Conservation (phyloP, 176 grass and related monocot species). For the Avena eriantha region DNA sequence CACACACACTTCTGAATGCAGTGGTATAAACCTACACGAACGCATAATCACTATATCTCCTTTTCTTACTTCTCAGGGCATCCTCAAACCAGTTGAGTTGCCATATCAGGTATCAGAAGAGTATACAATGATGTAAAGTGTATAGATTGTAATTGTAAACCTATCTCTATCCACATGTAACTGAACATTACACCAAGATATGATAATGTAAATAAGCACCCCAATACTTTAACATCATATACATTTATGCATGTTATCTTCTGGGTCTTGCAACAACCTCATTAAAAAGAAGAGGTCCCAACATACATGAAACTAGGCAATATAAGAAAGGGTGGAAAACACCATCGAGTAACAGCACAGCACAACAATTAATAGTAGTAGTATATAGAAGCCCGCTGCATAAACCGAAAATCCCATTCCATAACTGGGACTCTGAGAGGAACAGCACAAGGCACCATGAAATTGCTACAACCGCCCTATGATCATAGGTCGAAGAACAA, state of each 20-base stretch:
- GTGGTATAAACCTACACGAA: neutral
- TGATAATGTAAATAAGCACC: neutral
- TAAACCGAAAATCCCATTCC: neutral
- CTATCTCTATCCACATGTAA: neutral
- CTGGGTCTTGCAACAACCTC: neutral
- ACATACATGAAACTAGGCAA: slow-evolving; percentile 2
- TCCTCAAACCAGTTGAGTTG: neutral
- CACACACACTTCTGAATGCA: neutral
- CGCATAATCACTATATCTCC: neutral
- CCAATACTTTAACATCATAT: neutral
- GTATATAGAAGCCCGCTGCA: slow-evolving; percentile 2
- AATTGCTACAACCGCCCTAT: neutral
- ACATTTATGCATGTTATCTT: neutral
- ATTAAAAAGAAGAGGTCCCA: neutral
- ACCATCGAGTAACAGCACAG: neutral
- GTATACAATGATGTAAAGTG: neutral
- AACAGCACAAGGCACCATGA: slow-evolving; percentile 21
- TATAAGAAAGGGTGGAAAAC: slow-evolving; percentile 21
- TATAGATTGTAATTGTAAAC: neutral
- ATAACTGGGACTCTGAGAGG: neutral
- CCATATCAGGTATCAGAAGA: neutral
- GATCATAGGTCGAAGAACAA: neutral
- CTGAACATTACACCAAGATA: neutral
- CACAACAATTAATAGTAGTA: neutral
- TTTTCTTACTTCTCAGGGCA: neutral